A percentile compares a stretch with the other conserved stretches of the same genome.
Evolutionary conservation across 2,329 filamentous ascomycete species (phyloP).

Genomic region (Xylaria polymorpha): DNA sequence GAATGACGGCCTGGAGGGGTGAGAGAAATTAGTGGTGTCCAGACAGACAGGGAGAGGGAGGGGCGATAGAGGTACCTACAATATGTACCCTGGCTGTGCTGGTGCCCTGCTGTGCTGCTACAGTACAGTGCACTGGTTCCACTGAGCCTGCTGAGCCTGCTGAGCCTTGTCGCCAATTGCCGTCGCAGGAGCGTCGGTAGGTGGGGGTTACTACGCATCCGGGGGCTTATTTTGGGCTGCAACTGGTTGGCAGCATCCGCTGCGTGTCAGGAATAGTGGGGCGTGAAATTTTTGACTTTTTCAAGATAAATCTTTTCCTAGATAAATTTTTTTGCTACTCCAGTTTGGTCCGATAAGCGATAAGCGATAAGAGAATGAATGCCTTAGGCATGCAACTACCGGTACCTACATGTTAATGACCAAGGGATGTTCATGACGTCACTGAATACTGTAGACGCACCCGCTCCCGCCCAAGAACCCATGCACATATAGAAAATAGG

Average conservation of each 20-base stretch:
- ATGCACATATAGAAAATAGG: no score
- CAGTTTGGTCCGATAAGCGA: conserved; percentile 23
- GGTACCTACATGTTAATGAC: no score
- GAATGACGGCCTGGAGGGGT: conserved; percentile 31
- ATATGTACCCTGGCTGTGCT: background rate
- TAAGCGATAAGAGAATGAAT: conserved; percentile 19
- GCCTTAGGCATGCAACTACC: background rate
- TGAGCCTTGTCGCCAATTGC: conserved; percentile 1
- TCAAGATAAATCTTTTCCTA: conserved; percentile 17
- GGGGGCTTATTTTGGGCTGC: conserved; percentile 27
- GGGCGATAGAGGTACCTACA: background rate
- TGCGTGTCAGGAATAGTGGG: conserved; percentile 25
- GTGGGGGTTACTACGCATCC: conserved; percentile 21
- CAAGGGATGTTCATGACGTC: conserved; percentile 18
- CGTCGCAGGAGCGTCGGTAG: conserved; percentile 2
- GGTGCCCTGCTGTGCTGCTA: no score
- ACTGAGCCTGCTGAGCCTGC: background rate
- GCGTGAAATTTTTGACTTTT: conserved; percentile 39
- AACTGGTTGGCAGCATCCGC: background rate
- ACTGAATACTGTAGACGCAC: conserved; percentile 3
- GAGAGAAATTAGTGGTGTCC: conserved; percentile 13
- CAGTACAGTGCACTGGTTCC: no score
- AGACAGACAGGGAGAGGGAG: conserved; percentile 1
- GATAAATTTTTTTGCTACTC: no score
- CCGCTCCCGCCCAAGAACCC: no score